These are phyloP conservation scores for Schizosaccharomyces pombe DNA, from an alignment of 805 yeast species.

Conservation along the genomic window DNA sequence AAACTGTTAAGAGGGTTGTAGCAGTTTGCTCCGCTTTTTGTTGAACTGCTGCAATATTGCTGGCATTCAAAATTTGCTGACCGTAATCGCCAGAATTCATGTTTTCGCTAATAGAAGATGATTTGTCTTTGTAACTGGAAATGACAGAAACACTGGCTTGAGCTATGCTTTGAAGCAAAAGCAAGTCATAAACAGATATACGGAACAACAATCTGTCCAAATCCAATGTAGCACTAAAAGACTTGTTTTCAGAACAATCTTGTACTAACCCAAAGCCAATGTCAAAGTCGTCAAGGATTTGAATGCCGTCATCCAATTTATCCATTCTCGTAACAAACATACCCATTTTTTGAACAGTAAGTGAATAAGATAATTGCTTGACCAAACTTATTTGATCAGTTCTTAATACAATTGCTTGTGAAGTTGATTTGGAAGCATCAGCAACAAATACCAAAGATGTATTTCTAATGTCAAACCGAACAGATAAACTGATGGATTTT, in stretches of 20 bases:
- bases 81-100: too few relatives aligned
- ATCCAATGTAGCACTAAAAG: conserved; percentile 14
- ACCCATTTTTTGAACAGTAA: background rate
- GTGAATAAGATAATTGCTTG: background rate
- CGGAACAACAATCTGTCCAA: conserved; percentile 64
- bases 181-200: conserved; percentile 66
- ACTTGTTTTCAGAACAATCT: background rate
- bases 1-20: background rate
- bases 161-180: conserved; percentile 34
- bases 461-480: background rate
- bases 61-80: too few relatives aligned
- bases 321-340: background rate
- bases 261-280: background rate
- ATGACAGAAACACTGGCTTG: background rate
- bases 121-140: background rate
- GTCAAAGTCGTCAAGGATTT: background rate
- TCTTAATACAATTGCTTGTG: background rate
- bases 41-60: background rate
- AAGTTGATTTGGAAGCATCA: background rate
- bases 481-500: background rate
- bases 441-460: background rate
- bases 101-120: background rate
- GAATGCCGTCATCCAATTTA: background rate
- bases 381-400: background rate
- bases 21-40: background rate